Conservation (phyloP, 768 basidiomycete genomes). For the Auricularia auricula-judae region DNA sequence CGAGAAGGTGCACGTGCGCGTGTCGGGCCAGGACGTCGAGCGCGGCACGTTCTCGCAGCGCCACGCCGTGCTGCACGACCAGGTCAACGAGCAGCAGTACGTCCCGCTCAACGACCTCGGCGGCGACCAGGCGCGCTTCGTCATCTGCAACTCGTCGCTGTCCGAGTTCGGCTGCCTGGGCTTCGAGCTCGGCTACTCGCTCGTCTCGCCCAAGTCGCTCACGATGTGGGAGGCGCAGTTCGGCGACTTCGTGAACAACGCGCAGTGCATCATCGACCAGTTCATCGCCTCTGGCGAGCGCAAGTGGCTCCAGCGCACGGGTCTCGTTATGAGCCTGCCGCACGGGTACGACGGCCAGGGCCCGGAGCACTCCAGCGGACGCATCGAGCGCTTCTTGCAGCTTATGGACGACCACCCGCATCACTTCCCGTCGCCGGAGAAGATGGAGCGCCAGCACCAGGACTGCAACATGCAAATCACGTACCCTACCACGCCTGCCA, state of each 20-base stretch:
- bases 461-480: slow-evolving; percentile 99
- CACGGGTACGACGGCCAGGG: slow-evolving; percentile 99
- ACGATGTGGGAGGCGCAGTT: slow-evolving; percentile 99
- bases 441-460: slow-evolving; percentile 91
- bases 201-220: slow-evolving; percentile 86
- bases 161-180: slow-evolving; percentile 93
- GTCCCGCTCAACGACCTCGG: slow-evolving; percentile 83
- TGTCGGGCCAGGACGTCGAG: slow-evolving; percentile 97
- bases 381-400: slow-evolving; percentile 94
- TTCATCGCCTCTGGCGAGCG: slow-evolving; percentile 96
- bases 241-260: slow-evolving; percentile 96
- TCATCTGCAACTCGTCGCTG: slow-evolving; percentile 91
- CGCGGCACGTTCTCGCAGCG: slow-evolving; percentile 98
- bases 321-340: slow-evolving; percentile 78
- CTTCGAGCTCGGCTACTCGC: slow-evolving; percentile 96
- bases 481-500: slow-evolving; percentile 93
- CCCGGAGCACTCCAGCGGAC: slow-evolving; percentile 93
- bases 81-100: slow-evolving; percentile 83
- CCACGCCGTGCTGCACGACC: slow-evolving; percentile 94
- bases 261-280: slow-evolving; percentile 96
- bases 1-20: slow-evolving; percentile 87
- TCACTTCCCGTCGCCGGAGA: slow-evolving; percentile 76
- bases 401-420: slow-evolving; percentile 96
- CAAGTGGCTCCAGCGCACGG: slow-evolving; percentile 94
- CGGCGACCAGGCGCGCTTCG: slow-evolving; percentile 81